Base-by-base conservation (phyloP, 345 rosid genomes). In the Physaria fendleri region DNA sequence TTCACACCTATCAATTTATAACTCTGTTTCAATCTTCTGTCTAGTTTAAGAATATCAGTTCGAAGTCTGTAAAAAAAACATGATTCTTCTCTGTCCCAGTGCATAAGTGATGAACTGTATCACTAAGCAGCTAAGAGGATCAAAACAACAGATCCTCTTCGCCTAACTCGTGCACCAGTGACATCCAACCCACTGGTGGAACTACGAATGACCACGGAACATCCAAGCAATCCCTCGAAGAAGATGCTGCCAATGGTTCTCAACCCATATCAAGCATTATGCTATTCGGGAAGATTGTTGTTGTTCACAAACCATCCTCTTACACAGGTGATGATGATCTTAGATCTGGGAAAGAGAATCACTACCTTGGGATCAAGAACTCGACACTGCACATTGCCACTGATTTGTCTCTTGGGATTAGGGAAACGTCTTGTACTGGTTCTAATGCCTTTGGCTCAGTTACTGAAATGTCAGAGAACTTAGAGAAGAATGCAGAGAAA, bases 231-330 rank as follows among this genome's bases (percentile, higher is more conserved):
- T 28, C 59, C 2, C 17, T 24, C 4, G 69, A 64, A 52, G 81
- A 74, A 25, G 65, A 39, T 27, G 63, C 64, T 10, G 32, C 18
- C 5, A 22, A 0, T 32, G 40, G 3, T 3, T 60, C 56, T 34
- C 25, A 46, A 11, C 42, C 83, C 4, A 52, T 11, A 30, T 50
- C 64, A n/a, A 77, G 79, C 59, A 69, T 90, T 73, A 84, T 68
- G 65, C 86, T 90, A 54, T 86, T 90, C 8, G 95, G 97, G 43
- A 73, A 60, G 74, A 72, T 81, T 8, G 82, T 90, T 17, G 46
- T 57, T 66, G 79, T 82, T 28, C 49, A 37, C 28, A 65, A 69
- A 52, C 41, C 71, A 25, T 62, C 51, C 29, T 15, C 63, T 52
- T 14, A 20, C 30, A 60, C 32, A 28, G 40, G 23, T 6, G 53